Conservation (phyloP, 495 filamentous ascomycete species). For the Penicilliopsis zonata region DNA sequence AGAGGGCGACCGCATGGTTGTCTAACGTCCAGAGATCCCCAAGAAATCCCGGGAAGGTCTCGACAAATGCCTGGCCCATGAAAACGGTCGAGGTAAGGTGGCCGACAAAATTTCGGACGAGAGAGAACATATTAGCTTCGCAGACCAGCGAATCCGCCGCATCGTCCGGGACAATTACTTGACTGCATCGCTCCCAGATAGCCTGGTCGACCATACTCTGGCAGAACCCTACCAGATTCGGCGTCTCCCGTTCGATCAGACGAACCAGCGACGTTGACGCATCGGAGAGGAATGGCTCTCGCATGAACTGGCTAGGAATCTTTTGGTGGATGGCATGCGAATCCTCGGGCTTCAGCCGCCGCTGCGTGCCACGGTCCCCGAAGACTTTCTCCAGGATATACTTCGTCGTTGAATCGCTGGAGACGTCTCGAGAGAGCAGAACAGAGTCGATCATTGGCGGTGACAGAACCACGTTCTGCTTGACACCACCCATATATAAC, state of each 20-base stretch:
- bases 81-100: constrained; percentile 36
- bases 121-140: constrained; percentile 38
- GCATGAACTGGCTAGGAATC: constrained; percentile 25
- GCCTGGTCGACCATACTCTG: constrained; percentile 48
- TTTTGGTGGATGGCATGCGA: constrained; percentile 22
- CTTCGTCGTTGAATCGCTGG: constrained; percentile 21
- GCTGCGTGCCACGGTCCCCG: constrained; percentile 23
- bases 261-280: constrained; percentile 19
- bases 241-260: constrained; percentile 28
- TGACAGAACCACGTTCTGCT: constrained; percentile 37
- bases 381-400: constrained; percentile 38
- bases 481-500: constrained; percentile 36
- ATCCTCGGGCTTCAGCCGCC: constrained; percentile 19
- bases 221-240: constrained; percentile 44
- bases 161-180: constrained; percentile 19
- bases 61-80: constrained; percentile 43
- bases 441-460: constrained; percentile 35
- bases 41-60: constrained; percentile 39
- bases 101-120: constrained; percentile 43
- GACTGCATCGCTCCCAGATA: constrained; percentile 44
- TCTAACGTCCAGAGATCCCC: constrained; percentile 45
- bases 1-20: constrained; percentile 36
- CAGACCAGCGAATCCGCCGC: constrained; percentile 20
- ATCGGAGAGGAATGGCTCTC: constrained; percentile 29
- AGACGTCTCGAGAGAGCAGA: constrained; percentile 22